Evolutionary conservation across 805 yeast species (phyloP).

Genomic region (Pichia cephalocereana): DNA sequence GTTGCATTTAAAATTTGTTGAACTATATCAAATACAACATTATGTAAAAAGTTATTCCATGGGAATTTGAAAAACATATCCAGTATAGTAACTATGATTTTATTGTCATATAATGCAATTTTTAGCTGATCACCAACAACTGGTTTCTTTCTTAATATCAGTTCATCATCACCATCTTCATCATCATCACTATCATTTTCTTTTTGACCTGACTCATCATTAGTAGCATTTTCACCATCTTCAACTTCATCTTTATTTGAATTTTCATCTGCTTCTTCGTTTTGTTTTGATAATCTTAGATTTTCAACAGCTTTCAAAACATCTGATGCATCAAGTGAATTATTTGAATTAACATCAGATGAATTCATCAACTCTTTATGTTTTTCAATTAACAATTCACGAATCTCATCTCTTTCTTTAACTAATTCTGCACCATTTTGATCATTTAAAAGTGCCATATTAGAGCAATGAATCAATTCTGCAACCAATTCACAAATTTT

Average conservation of each 20-base stretch:
- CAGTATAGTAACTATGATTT: constrained; percentile 58
- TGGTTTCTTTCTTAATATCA: constrained; percentile 42
- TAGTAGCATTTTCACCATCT: constrained; percentile 1
- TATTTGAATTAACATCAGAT: constrained; percentile 21
- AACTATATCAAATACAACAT: constrained; percentile 91
- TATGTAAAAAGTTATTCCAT: constrained; percentile 96
- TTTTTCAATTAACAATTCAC: constrained; percentile 36
- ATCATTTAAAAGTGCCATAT: constrained; percentile 85
- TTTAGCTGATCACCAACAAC: constrained; percentile 85
- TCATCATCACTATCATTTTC: constrained; percentile 5
- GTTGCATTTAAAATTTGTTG: constrained; percentile 82
- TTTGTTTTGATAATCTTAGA: constrained; percentile 18
- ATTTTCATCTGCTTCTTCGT: constrained; percentile 13
- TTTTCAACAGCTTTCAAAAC: constrained; percentile 27
- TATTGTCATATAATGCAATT: constrained; percentile 68
- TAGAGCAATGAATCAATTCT: constrained; percentile 92
- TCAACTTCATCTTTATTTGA: constrained; percentile 13
- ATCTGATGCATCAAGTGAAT: constrained; percentile 24
- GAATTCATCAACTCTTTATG: constrained; percentile 19
- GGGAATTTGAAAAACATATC: constrained; percentile 75
- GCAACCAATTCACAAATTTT: constrained; percentile 89
- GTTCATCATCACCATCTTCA: constrained; percentile 12
- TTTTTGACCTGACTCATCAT: too few species aligned
- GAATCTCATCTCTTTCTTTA: constrained; percentile 54
- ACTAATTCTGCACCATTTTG: constrained; percentile 61